A percentile compares a stretch with the other conserved stretches of the same genome.
Evolutionary conservation across 768 basidiomycete species (phyloP).

Genomic region (Pleurotus sapidus): DNA sequence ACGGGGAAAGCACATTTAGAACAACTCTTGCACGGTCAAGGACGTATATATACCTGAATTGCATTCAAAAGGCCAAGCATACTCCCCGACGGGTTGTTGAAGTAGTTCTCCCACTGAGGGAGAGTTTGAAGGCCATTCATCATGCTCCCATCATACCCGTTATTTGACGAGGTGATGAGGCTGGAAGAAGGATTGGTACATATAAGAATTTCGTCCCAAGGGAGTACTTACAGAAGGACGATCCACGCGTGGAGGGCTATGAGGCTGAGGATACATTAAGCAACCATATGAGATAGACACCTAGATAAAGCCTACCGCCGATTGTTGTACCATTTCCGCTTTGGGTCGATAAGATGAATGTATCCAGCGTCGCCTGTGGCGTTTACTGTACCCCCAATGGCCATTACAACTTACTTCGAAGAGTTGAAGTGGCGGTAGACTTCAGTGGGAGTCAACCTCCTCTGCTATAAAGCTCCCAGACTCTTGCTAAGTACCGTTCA

Average conservation of each 20-base stretch:
- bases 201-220: not conserved
- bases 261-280: constrained; percentile 31
- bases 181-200: constrained; percentile 24
- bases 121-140: constrained; percentile 30
- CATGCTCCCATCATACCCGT: constrained; percentile 73
- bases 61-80: constrained; percentile 72
- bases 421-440: too few species aligned
- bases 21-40: not conserved
- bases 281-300: not conserved
- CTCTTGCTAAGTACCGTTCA: too few species aligned
- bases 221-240: constrained; percentile 48
- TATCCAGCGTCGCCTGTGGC: constrained; percentile 33
- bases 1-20: not conserved
- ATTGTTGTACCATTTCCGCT: constrained; percentile 76
- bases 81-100: constrained; percentile 50
- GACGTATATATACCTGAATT: constrained; percentile 54
- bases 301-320: constrained; percentile 40
- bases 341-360: constrained; percentile 59
- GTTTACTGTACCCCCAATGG: constrained; percentile 40
- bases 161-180: constrained; percentile 72
- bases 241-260: constrained; percentile 70
- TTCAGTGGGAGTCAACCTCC: too few species aligned
- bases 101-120: constrained; percentile 58
- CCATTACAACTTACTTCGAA: constrained; percentile 39
- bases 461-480: too few species aligned